A percentile compares a stretch with the other conserved stretches of the same genome.
These are phyloP conservation scores for Exophiala phaeomuriformis DNA, from an alignment of 2,329 filamentous ascomycete genomes.

Conservation along the genomic window DNA sequence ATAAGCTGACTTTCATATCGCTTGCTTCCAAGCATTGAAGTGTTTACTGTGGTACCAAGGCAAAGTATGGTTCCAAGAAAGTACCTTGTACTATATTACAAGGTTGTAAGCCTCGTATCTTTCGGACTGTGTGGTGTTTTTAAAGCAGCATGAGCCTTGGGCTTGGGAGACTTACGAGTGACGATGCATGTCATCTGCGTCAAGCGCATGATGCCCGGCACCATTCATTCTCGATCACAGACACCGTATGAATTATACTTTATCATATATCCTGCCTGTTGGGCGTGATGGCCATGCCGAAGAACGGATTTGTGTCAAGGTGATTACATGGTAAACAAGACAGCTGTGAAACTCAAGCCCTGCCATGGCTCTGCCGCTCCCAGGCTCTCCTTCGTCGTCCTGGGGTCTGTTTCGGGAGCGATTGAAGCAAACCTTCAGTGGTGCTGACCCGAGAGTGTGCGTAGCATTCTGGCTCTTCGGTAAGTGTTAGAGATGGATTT, in stretches of 20 bases:
- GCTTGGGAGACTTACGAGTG: neutral
- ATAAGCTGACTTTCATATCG: too few species aligned
- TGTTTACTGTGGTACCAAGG: too few species aligned
- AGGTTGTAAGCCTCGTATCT: too few species aligned
- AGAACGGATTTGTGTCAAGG: neutral
- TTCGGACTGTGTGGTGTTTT: neutral
- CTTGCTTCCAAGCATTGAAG: too few species aligned
- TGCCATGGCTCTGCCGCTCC: constrained; percentile 43
- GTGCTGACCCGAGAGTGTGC: constrained; percentile 63
- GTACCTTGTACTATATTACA: too few species aligned
- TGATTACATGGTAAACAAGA: neutral
- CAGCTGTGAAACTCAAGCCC: too few species aligned
- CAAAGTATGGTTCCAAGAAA: too few species aligned
- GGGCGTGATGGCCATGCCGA: neutral
- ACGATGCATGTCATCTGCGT: neutral
- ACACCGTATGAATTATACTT: too few species aligned
- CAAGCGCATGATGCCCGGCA: neutral
- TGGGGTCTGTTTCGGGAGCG: constrained; percentile 68
- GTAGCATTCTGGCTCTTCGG: constrained; percentile 91
- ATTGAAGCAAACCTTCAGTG: constrained; percentile 55
- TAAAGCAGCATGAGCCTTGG: neutral
- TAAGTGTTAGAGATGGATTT: constrained; percentile 37
- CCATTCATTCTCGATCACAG: neutral
- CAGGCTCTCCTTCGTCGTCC: constrained; percentile 55
- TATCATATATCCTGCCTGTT: too few species aligned